These are phyloP conservation scores for Isoetes taiwanensis DNA, from an alignment of 75 land plant species.

Conservation along the genomic window DNA sequence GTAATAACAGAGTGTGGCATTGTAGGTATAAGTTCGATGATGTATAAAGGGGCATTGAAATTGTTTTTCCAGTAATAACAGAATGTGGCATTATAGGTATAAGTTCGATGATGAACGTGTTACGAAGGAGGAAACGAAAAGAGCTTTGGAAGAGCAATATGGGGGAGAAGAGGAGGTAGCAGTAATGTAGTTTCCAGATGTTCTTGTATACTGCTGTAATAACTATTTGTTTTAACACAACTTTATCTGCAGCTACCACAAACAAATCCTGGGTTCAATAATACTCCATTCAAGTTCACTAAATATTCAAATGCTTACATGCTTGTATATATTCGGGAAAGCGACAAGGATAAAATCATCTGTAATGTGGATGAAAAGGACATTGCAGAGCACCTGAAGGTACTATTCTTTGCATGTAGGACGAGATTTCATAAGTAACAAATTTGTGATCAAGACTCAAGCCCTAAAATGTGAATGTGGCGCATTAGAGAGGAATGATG, in stretches of 20 bases:
- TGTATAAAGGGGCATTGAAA: too few relatives aligned
- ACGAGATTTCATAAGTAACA: too few relatives aligned
- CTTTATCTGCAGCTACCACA: conserved; percentile 71
- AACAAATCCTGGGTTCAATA: conserved; percentile 91
- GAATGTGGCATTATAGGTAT: conserved; percentile 39
- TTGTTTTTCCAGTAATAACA: too few relatives aligned
- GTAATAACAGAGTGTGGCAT: too few relatives aligned
- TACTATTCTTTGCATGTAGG: too few relatives aligned
- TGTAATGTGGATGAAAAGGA: conserved; percentile 97
- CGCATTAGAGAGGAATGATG: too few relatives aligned
- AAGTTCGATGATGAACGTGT: conserved; percentile 99
- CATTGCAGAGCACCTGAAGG: conserved; percentile 89
- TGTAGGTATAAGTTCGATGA: conserved; percentile 90
- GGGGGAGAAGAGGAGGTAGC: conserved; percentile 99
- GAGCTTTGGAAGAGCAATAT: conserved; percentile 93
- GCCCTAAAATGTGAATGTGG: too few relatives aligned
- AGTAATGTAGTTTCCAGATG: too few relatives aligned
- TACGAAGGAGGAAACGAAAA: conserved; percentile 86
- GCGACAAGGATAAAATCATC: conserved; percentile 90
- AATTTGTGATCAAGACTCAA: too few relatives aligned
- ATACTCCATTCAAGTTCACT: conserved; percentile 88
- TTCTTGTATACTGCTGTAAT: too few relatives aligned
- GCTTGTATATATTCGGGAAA: conserved; percentile 95
- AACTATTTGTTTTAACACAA: too few relatives aligned
- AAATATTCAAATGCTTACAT: conserved; percentile 98